Evolutionary conservation across 495 filamentous ascomycete genomes (phyloP).

Genomic region (Neurospora sp.): DNA sequence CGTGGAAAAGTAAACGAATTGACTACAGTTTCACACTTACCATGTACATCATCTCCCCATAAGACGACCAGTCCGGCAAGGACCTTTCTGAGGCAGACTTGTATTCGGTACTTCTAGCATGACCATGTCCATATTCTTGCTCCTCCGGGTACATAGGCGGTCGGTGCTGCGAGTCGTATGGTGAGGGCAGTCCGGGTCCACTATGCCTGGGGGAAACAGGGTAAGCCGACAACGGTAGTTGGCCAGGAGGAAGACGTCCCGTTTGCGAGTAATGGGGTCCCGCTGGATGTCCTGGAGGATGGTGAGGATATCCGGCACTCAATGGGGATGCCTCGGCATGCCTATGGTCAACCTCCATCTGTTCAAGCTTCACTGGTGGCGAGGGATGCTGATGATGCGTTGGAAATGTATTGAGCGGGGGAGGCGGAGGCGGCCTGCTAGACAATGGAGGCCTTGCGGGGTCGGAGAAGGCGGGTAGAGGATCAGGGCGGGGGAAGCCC

Average conservation of each 20-base stretch:
- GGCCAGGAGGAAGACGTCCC: slow-evolving; percentile 29
- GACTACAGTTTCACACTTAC: slow-evolving; percentile 17
- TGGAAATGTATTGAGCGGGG: slow-evolving; percentile 24
- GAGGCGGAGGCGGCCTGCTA: slow-evolving; percentile 17
- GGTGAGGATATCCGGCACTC: slow-evolving; percentile 17
- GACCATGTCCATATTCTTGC: slow-evolving; percentile 21
- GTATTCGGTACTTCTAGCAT: slow-evolving; percentile 22
- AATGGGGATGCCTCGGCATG: slow-evolving; percentile 15
- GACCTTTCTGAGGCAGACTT: slow-evolving; percentile 30
- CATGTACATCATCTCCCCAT: slow-evolving; percentile 31
- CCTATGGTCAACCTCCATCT: slow-evolving; percentile 17
- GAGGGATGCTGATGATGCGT: slow-evolving; percentile 16
- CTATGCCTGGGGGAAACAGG: slow-evolving; percentile 31
- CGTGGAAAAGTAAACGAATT: neutral
- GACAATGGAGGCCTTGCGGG: slow-evolving; percentile 17
- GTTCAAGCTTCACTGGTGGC: slow-evolving; percentile 21
- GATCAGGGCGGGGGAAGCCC: slow-evolving; percentile 18
- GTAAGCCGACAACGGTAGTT: slow-evolving; percentile 32
- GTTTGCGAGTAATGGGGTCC: slow-evolving; percentile 26
- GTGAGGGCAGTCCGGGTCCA: slow-evolving; percentile 24
- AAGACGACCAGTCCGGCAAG: slow-evolving; percentile 17
- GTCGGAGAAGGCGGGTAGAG: slow-evolving; percentile 26
- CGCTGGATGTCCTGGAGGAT: slow-evolving; percentile 19
- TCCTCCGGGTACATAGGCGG: slow-evolving; percentile 31
- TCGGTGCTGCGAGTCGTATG: slow-evolving; percentile 28